A percentile compares a stretch with the other conserved stretches of the same genome.
Evolutionary conservation across 768 basidiomycete species (phyloP).

Genomic region (Rhizopogon salebrosus): DNA sequence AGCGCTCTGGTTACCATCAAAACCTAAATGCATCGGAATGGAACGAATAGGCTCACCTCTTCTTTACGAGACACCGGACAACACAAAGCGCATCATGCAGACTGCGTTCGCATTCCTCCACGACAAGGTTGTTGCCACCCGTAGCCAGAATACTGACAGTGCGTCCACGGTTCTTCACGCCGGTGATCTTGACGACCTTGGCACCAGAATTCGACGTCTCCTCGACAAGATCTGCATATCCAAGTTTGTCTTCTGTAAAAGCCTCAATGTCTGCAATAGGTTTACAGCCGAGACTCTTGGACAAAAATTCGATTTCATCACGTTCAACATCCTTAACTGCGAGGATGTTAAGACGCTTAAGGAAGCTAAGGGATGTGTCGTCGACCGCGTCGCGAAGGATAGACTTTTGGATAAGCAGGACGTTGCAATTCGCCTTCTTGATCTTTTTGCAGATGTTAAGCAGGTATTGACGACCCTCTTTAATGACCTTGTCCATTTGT

Average conservation of each 20-base stretch:
- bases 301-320: slow-evolving; percentile 96
- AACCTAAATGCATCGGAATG: background rate
- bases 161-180: slow-evolving; percentile 89
- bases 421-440: slow-evolving; percentile 99
- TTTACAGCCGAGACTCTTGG: slow-evolving; percentile 91
- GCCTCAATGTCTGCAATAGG: slow-evolving; percentile 97
- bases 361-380: slow-evolving; percentile 94
- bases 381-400: slow-evolving; percentile 99
- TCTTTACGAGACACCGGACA: slow-evolving; percentile 96
- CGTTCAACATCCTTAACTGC: slow-evolving; percentile 97
- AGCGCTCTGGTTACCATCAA: slow-evolving; percentile 53
- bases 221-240: slow-evolving; percentile 92
- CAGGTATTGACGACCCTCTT: slow-evolving; percentile 96
- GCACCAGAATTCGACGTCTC: slow-evolving; percentile 77
- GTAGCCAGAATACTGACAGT: slow-evolving; percentile 96
- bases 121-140: slow-evolving; percentile 86
- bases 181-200: slow-evolving; percentile 92
- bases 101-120: slow-evolving; percentile 96
- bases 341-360: slow-evolving; percentile 93
- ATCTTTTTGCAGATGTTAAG: slow-evolving; percentile 99
- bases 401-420: slow-evolving; percentile 97
- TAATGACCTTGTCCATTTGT: slow-evolving; percentile 99
- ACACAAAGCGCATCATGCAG: slow-evolving; percentile 99
- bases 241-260: slow-evolving; percentile 97
- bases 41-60: slow-evolving; percentile 55